These are phyloP conservation scores for Euphorbia corollata DNA, from an alignment of 441 rosid genomes.

Conservation along the genomic window DNA sequence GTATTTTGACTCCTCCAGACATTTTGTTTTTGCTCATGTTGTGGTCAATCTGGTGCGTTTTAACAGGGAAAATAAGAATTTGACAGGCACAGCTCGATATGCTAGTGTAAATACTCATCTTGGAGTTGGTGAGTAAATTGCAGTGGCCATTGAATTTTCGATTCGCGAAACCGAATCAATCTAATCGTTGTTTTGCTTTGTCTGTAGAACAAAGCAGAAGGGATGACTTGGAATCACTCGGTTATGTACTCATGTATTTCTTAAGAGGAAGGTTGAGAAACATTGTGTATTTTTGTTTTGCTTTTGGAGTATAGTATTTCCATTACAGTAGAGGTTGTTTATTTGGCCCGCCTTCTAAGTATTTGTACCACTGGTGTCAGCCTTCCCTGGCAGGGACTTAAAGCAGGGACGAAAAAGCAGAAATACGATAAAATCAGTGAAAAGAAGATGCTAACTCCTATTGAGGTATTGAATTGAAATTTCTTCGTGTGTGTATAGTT, in stretches of 20 bases:
- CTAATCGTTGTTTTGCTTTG: slow-evolving; percentile 13
- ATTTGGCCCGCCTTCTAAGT: slow-evolving; percentile 13
- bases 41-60: slow-evolving; percentile 3
- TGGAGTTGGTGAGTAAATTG: slow-evolving; percentile 54
- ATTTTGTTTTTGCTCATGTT: neutral
- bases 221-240: slow-evolving; percentile 82
- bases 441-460: slow-evolving; percentile 64
- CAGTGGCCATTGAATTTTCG: slow-evolving; percentile 10
- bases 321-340: neutral
- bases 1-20: neutral
- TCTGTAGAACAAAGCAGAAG: slow-evolving; percentile 73
- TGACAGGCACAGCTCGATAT: slow-evolving; percentile 83
- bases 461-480: slow-evolving; percentile 41
- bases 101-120: slow-evolving; percentile 89
- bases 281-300: slow-evolving; percentile 14
- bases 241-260: slow-evolving; percentile 76
- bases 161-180: neutral
- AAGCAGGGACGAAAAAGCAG: slow-evolving; percentile 79
- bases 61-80: slow-evolving; percentile 70
- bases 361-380: slow-evolving; percentile 30
- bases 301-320: slow-evolving; percentile 7
- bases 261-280: slow-evolving; percentile 61
- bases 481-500: neutral
- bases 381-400: slow-evolving; percentile 87
- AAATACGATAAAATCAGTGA: slow-evolving; percentile 79